These are phyloP conservation scores for Chrysoporthe austroafricana DNA, from an alignment of 2,329 filamentous ascomycete genomes.

Conservation along the genomic window DNA sequence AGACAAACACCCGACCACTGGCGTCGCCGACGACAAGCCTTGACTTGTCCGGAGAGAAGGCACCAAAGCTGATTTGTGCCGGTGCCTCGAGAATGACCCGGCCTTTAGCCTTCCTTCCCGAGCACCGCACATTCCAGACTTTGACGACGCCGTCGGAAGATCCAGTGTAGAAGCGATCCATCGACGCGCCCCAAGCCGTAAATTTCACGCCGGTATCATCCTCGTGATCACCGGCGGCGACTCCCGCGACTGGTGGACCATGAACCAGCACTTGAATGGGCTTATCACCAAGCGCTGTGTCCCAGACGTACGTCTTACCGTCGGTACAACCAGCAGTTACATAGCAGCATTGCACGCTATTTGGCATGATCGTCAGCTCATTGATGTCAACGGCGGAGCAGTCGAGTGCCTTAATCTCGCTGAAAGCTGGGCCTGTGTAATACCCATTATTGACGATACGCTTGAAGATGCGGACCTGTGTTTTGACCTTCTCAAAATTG, in stretches of 20 bases:
- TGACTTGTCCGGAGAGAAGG: constrained; percentile 60
- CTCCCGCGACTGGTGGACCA: constrained; percentile 37
- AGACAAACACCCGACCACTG: constrained; percentile 61
- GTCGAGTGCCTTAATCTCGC: constrained; percentile 58
- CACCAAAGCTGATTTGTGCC: constrained; percentile 60
- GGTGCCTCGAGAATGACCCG: constrained; percentile 58
- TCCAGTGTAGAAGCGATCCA: constrained; percentile 65
- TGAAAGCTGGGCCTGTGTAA: constrained; percentile 42
- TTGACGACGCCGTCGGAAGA: constrained; percentile 66
- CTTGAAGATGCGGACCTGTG: constrained; percentile 62
- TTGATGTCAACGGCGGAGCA: constrained; percentile 66
- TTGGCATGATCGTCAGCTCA: constrained; percentile 62
- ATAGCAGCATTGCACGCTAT: constrained; percentile 54
- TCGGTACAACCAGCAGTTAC: constrained; percentile 66
- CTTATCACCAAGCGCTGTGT: constrained; percentile 58
- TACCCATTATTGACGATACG: constrained; percentile 31
- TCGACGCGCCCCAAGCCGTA: constrained; percentile 61
- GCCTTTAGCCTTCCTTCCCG: constrained; percentile 48
- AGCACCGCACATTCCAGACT: constrained; percentile 61
- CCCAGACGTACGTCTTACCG: constrained; percentile 66
- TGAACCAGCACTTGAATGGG: constrained; percentile 61
- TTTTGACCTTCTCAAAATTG: constrained; percentile 48
- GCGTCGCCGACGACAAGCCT: constrained; percentile 64
- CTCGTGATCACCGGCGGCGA: constrained; percentile 28
- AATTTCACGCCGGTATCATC: constrained; percentile 69